Base-by-base conservation (phyloP, 495 filamentous ascomycete species). In the Amniculicola lignicola region DNA sequence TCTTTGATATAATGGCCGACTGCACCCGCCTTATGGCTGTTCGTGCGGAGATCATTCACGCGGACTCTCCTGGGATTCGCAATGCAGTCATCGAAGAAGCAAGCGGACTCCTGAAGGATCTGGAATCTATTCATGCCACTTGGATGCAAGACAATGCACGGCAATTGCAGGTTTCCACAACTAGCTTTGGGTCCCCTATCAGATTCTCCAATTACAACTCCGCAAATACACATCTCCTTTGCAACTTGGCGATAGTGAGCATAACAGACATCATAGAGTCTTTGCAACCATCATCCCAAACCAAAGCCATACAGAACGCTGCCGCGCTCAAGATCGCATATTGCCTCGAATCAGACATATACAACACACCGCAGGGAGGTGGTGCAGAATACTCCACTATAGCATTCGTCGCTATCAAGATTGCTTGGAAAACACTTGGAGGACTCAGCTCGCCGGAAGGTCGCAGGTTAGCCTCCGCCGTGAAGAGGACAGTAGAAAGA, bases 1-100 rank as follows among this genome's bases (percentile, higher is more conserved):
- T 57, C 2, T 50, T 57, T 19, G 16, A 25, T 1, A 49, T 57
- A 7, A n/a, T 59, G 27, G 47, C 56, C 11, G 56, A 59, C 24
- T 45, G 25, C 24, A 52, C 47, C 9, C 31, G 14, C 21, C 40
- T 52, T 10, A 40, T 25, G 28, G 7, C n/a, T 9, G 23, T 46
- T 29, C 47, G 35, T 9, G 18, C 39, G 10, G 10, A 6, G 15
- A 3, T 45, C 12, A 0, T 46, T 21, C 7, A n/a, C 19, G 16
- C 15, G 9, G 7, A 31, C 1, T 12, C 12, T 28, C 9, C 6
- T 11, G 7, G 35, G 25, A 25, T 3, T 10, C 14, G 3, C 27
- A 29, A 31, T 12, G 12, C 37, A 15, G 15, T 53, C 7, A 23
- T 52, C 4, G 14, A 2, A 1, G 28, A 45, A 10, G 27, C 41